These are phyloP conservation scores for Neonectria punicea DNA, from an alignment of 2,329 filamentous ascomycete species.

Conservation along the genomic window DNA sequence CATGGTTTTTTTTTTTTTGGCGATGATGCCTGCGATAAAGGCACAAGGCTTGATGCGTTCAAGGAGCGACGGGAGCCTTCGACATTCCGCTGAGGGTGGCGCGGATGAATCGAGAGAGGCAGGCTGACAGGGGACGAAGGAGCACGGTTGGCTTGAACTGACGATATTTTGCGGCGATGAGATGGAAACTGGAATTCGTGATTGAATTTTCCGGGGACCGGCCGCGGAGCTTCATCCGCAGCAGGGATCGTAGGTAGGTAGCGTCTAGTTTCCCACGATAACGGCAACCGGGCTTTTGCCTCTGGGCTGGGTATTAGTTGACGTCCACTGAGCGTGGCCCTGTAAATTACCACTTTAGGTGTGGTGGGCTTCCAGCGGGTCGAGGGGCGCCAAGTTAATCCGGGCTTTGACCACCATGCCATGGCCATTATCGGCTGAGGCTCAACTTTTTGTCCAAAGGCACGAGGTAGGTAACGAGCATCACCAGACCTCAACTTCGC, in stretches of 20 bases:
- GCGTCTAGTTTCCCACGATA: not conserved
- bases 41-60: conserved; percentile 11
- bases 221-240: conserved; percentile 16
- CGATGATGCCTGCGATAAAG: conserved; percentile 6
- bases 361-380: not conserved
- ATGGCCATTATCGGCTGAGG: conserved; percentile 9
- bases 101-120: conserved; percentile 5
- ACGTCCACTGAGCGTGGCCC: not conserved
- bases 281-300: conserved; percentile 7
- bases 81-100: conserved; percentile 23
- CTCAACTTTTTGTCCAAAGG: conserved; percentile 6
- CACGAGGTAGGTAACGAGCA: not conserved
- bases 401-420: conserved; percentile 2
- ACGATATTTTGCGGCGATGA: conserved; percentile 18
- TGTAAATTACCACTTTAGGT: not conserved
- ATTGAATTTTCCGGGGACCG: conserved; percentile 25
- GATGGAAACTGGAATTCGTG: conserved; percentile 3
- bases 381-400: conserved; percentile 23
- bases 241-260: conserved; percentile 7
- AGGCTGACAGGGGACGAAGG: conserved; percentile 9
- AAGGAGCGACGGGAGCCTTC: conserved; percentile 20
- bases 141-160: conserved; percentile 14
- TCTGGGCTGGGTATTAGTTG: not conserved
- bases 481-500: conserved; percentile 1
- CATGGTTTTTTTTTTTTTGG: conserved; percentile 28